Evolutionary conservation across 345 rosid genomes (phyloP), one percentile per base, ranked within the genome.

Genomic region (Hibiscus tridactylites): DNA sequence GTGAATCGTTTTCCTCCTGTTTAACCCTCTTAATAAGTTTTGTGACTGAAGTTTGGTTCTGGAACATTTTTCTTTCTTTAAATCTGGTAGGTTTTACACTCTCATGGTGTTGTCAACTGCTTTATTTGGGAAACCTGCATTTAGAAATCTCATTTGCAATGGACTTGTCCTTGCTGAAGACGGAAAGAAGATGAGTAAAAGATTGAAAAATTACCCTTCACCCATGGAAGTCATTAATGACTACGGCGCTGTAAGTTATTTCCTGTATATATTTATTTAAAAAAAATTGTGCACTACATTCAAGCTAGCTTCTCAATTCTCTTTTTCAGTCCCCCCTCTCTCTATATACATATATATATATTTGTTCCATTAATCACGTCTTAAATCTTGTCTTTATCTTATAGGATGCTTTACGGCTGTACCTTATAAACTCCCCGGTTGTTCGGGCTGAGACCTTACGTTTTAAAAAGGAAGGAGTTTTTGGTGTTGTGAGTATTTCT

Each of bases 41-140:
- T 49, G 35, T 12, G 4, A 9, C 29, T 52, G 50, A 21, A 71
- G 35, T 66, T 49, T 28, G 33, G 28, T 73, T 17, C 9, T 78
- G 64, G 50, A 64, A 65, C 16, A 57, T 39, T 65, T 35, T 50
- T 66, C 52, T 19, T 17, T 17, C 59, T 19, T 65, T 46, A 56
- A 2, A 56, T n/a, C 42, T 46, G 71, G 53, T 86, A 94, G 96
- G 97, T 96, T 96, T 80, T 96, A 96, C 80, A 96, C 99, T 57
- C 98, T 96, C 42, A 92, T 92, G 99, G 99, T 96, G 77, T 80
- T 96, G 84, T 89, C 99, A 53, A 96, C 99, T 77, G 99, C 98
- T 76, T 81, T 96, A 77, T 91, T 91, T 74, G 97, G 90, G 59
- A 92, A 87, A 72, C 99, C 99, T 17, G 96, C 99, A 42, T 96